A percentile compares a stretch with the other conserved stretches of the same genome.
These are phyloP conservation scores for Apiotrichum gracile DNA, from an alignment of 1,284 basidiomycete species.

Conservation along the genomic window DNA sequence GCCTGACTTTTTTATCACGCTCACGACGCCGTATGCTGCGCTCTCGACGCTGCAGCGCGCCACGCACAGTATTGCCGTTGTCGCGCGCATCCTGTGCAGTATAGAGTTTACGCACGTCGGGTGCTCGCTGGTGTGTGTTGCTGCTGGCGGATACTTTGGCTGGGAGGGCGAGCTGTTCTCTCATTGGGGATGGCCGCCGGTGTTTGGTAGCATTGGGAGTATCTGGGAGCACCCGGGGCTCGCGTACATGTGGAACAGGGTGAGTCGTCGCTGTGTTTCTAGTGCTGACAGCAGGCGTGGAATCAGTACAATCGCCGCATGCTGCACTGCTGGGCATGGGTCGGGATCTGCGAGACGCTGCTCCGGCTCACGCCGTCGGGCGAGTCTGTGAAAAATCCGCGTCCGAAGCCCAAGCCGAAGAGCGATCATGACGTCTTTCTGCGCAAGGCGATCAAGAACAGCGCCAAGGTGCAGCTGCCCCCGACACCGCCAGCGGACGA, in stretches of 20 bases:
- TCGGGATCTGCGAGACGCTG: constrained; percentile 34
- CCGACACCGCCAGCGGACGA: neutral
- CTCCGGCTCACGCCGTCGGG: constrained; percentile 36
- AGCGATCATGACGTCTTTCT: neutral
- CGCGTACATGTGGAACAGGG: constrained; percentile 36
- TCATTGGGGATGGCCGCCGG: constrained; percentile 42
- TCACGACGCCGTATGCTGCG: constrained; percentile 13
- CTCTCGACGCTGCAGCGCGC: constrained; percentile 22
- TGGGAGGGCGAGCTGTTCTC: constrained; percentile 30
- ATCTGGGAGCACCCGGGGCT: constrained; percentile 35
- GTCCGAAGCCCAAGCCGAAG: neutral
- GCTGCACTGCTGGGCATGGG: constrained; percentile 35
- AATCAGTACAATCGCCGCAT: constrained; percentile 35
- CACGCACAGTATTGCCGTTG: constrained; percentile 23
- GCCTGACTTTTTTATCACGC: constrained; percentile 25
- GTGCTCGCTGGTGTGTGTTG: constrained; percentile 14
- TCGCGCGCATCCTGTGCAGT: constrained; percentile 21
- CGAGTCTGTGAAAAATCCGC: constrained; percentile 1
- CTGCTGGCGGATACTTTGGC: constrained; percentile 28
- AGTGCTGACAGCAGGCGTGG: constrained; percentile 32
- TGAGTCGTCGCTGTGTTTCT: constrained; percentile 11
- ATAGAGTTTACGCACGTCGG: constrained; percentile 19
- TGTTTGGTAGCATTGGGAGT: constrained; percentile 28
- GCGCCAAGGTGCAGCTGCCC: neutral
- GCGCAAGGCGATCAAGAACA: neutral